Base-by-base conservation (phyloP, 73 alveolate genomes). In the Vitrella brassicaformis region DNA sequence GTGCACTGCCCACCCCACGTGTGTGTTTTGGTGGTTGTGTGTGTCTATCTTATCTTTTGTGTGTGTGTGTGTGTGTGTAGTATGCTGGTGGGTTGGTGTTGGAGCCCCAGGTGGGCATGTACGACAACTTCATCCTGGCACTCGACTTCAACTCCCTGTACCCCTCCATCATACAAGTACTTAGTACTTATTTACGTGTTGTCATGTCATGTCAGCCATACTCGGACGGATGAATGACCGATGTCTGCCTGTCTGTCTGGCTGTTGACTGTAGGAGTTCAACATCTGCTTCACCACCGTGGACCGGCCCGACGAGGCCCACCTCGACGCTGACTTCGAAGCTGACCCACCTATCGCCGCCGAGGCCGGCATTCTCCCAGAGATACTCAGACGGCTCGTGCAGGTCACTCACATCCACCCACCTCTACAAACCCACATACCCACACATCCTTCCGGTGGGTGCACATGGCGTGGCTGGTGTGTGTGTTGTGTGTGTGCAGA, bases 281-380 rank as follows among this genome's bases (percentile, higher is more conserved):
- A 95, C 84, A 89, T 97, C n/a, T 95, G 99, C 90, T 97, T 97
- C 86, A 96, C 98, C 76, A 95, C 99, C 26, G 98, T 96, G 31
- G 93, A 89, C 64, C 84, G 76, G 25, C 84, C 87, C 32, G 90
- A 90, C 25, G 80, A 66, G 71, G 90, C n/a, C n/a, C n/a, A n/a
- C n/a, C n/a, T n/a, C n/a, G n/a, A 85, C 1, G 84, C 74, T 28
- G 86, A 84, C 39, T 71, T 84, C n/a, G 73, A 67, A 74, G 80
- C 66, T 87, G 87, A 75, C 81, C 46, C 10, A 76, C 71, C 31
- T 80, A 80, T n/a, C n/a, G n/a, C n/a, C n/a, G n/a, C n/a, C n/a
- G n/a, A n/a, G 31, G 67, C 81, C 26, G 97, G 96, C 10, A 86
- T 90, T 31, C 83, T 95, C 27, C 99, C 99, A 30, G 79, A 90